Evolutionary conservation across 106 monocot genomes (phyloP).

Genomic region (Platanthera zijinensis): DNA sequence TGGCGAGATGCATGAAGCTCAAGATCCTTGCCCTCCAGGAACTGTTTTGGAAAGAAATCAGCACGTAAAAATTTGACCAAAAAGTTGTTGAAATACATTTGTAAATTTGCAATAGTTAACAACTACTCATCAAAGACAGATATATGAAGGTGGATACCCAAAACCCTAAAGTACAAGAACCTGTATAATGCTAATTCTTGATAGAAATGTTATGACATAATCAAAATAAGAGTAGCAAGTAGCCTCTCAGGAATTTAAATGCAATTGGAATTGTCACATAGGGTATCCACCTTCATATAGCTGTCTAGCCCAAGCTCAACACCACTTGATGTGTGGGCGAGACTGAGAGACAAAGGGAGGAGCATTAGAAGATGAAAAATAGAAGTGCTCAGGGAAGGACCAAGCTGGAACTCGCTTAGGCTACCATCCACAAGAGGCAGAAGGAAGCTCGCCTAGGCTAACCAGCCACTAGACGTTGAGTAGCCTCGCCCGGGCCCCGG

Average conservation of each 20-base stretch:
- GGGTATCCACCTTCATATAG: neutral
- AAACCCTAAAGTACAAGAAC: neutral
- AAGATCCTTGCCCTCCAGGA: constrained; percentile 79
- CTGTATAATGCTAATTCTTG: neutral
- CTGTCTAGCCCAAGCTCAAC: no score
- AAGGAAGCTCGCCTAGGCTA: no score
- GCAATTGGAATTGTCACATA: neutral
- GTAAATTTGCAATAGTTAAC: neutral
- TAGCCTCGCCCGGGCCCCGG: no score
- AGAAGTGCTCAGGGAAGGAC: no score
- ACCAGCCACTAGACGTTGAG: no score
- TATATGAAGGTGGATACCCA: neutral
- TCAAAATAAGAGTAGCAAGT: neutral
- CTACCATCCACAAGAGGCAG: no score
- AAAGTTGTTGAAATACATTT: neutral
- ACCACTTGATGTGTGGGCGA: no score
- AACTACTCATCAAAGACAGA: neutral
- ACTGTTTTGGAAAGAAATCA: constrained; percentile 37
- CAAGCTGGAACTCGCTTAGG: no score
- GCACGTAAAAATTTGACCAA: neutral
- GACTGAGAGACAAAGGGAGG: no score
- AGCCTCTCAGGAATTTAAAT: neutral
- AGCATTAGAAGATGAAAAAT: no score
- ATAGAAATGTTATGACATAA: neutral
- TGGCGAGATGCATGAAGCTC: constrained; percentile 89